Evolutionary conservation across 1,284 basidiomycete genomes (phyloP).

Genomic region (Heterobasidion occidentale): DNA sequence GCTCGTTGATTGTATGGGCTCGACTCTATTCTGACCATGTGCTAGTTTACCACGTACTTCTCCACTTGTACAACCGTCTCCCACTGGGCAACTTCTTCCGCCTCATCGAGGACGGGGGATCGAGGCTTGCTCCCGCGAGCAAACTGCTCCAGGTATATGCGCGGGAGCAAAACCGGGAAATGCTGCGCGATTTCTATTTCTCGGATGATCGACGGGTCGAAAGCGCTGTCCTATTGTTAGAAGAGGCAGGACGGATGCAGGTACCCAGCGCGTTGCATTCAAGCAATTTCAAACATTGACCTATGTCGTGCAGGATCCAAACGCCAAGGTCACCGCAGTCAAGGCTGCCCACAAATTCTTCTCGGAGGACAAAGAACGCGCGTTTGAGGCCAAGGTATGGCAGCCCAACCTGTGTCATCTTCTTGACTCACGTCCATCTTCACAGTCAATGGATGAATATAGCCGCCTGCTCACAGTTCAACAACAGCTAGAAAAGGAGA

Average conservation of each 20-base stretch:
- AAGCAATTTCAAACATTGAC: neutral
- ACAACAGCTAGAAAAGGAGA: conserved; percentile 82
- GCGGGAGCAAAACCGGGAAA: conserved; percentile 81
- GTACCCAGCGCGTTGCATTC: neutral
- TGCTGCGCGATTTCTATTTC: conserved; percentile 95
- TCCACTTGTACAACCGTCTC: conserved; percentile 78
- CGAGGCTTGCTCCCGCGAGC: conserved; percentile 64
- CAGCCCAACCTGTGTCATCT: neutral
- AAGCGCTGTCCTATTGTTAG: conserved; percentile 79
- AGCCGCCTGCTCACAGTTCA: conserved; percentile 73
- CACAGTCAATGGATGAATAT: conserved; percentile 86
- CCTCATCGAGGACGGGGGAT: conserved; percentile 84
- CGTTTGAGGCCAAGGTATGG: conserved; percentile 82
- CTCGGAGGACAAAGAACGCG: conserved; percentile 86
- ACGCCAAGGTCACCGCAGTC: conserved; percentile 63
- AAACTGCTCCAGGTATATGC: conserved; percentile 83
- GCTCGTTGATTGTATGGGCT: neutral
- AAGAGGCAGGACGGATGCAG: conserved; percentile 51
- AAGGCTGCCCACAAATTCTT: conserved; percentile 88
- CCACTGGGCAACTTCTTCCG: conserved; percentile 92
- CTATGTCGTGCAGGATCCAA: conserved; percentile 48
- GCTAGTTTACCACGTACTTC: conserved; percentile 83
- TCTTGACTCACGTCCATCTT: neutral
- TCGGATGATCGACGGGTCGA: conserved; percentile 95
- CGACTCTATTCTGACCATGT: neutral